Evolutionary conservation across 2,329 filamentous ascomycete genomes (phyloP).

Genomic region (Cylindrodendrum hubeiense): DNA sequence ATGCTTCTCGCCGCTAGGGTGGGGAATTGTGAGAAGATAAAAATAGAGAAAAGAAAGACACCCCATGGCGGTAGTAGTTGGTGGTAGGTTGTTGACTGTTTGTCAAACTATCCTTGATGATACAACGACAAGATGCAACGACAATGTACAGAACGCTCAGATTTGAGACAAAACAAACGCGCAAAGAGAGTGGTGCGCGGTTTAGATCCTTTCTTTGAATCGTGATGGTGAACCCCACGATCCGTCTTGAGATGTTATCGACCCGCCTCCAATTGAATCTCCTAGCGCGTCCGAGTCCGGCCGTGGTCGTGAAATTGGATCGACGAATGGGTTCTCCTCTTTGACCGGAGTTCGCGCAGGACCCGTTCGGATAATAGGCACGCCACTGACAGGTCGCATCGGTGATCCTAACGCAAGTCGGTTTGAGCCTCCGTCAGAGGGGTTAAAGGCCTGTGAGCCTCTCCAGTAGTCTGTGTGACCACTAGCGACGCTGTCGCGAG

Average conservation of each 20-base stretch:
- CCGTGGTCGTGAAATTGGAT: conserved; percentile 47
- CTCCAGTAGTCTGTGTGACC: conserved; percentile 65
- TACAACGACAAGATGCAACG: conserved; percentile 29
- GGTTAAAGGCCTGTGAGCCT: conserved; percentile 62
- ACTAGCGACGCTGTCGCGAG: conserved; percentile 58
- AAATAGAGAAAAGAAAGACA: conserved; percentile 24
- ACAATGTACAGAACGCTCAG: conserved; percentile 44
- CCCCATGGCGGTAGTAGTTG: conserved; percentile 23
- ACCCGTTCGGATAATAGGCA: conserved; percentile 73
- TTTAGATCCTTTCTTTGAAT: conserved; percentile 47
- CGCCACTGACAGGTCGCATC: conserved; percentile 71
- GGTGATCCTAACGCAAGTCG: conserved; percentile 67
- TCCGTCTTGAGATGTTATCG: conserved; percentile 36
- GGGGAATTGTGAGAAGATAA: conserved; percentile 29
- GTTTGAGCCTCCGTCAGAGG: conserved; percentile 48
- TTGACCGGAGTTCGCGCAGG: conserved; percentile 73
- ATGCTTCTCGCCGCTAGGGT: conserved; percentile 38
- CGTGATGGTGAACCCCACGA: conserved; percentile 44
- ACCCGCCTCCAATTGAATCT: conserved; percentile 37
- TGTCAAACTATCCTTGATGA: conserved; percentile 33
- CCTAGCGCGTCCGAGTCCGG: conserved; percentile 42
- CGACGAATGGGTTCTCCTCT: conserved; percentile 63
- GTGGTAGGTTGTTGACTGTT: conserved; percentile 21
- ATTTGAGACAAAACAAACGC: conserved; percentile 33
- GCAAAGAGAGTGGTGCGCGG: conserved; percentile 8